Base-by-base conservation (phyloP, 2,329 filamentous ascomycete species). In the Aspergillus ochraceus region DNA sequence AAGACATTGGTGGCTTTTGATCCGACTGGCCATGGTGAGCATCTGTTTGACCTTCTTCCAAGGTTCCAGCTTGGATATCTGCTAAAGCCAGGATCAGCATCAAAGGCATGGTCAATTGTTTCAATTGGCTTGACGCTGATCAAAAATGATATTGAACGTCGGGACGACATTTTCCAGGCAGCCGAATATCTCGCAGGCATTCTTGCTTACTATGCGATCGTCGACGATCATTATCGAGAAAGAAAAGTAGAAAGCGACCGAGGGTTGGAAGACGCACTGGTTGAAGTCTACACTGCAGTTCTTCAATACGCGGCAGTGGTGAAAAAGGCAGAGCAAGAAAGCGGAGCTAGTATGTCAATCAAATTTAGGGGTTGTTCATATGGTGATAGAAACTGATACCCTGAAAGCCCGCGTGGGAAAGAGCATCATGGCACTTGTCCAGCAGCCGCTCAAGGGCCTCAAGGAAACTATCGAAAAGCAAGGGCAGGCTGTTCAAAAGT, bases 21-120 rank as follows among this genome's bases (percentile, higher is more conserved):
- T 50, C 26, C 19, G 10, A 56, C 29, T 6, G 46, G 46, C 8
- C 12, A 56, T 49, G 54, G 54, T 56, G 46, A 50, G 54, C 29
- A 32, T 12, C 30, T 50, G 2, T 0, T 24, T 29, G 19, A 20
- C 17, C 19, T n/a, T 10, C 19, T n/a, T 10, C 30, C 3, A n/a
- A 6, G 12, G 8, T 39, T 49, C 6, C 24, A 50, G 30, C 24
- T 4, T 24, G 54, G 4, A 56, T 26, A 32, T 32, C 30, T 32
- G 14, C 45, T 56, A 17, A 39, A 55, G 1, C 20, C 45, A n/a
- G 6, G 54, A 9, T 19, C 32, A 56, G 54, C 46, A 26, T 56
- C 54, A 36, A 42, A 2, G n/a, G 54, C 54, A 2, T 56, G 54
- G 54, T 32, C 54, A 12, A 17, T 56, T 26, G 54, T 56, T 32